Conservation (phyloP, 345 rosid species). For the Trapa bicornis region DNA sequence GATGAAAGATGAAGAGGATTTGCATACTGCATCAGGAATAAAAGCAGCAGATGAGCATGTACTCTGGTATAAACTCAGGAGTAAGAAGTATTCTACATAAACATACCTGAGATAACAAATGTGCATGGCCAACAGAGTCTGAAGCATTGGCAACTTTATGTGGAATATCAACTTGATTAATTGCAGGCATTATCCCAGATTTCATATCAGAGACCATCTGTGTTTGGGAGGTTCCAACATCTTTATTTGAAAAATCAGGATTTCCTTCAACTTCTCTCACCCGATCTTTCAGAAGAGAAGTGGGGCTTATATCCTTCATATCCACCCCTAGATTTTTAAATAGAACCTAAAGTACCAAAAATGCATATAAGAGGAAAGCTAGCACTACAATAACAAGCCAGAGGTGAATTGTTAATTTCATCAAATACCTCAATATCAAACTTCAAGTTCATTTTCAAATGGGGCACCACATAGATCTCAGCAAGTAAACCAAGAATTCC, state of each 20-base stretch:
- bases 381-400: not conserved
- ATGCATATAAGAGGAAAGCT: not conserved
- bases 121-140: constrained; percentile 51
- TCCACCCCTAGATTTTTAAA: constrained; percentile 88
- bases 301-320: constrained; percentile 77
- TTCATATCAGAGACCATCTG: constrained; percentile 66
- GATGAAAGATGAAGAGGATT: constrained; percentile 53
- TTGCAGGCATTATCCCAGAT: constrained; percentile 44
- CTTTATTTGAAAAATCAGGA: constrained; percentile 94
- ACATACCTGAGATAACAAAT: constrained; percentile 68
- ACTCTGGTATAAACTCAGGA: not conserved
- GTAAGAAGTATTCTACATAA: not conserved
- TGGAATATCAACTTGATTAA: constrained; percentile 61
- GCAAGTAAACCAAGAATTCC: constrained; percentile 84
- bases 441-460: constrained; percentile 94
- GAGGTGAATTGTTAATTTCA: not conserved
- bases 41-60: not conserved
- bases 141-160: constrained; percentile 56
- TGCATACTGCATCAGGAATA: constrained; percentile 40
- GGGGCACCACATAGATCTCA: constrained; percentile 93
- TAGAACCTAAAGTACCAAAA: constrained; percentile 38
- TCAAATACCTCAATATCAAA: constrained; percentile 87
- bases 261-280: constrained; percentile 90
- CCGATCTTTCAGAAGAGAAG: constrained; percentile 81
- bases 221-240: constrained; percentile 58